Evolutionary conservation across 192 early-diverging fungal genomes (phyloP).

Genomic region (Polychytrium aggregatum): DNA sequence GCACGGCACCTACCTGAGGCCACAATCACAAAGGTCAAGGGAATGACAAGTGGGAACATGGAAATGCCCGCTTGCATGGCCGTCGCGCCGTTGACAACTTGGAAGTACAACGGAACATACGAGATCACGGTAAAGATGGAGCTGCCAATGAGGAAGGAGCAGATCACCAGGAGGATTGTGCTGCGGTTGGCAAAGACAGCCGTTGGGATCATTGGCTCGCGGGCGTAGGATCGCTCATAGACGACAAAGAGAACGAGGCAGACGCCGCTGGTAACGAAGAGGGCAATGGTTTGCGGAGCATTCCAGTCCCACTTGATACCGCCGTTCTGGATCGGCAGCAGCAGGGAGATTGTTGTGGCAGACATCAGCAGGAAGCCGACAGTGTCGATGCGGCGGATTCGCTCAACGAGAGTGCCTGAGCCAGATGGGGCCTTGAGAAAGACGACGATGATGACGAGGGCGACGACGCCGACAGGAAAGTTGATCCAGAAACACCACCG

Average conservation of each 20-base stretch:
- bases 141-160: conserved; percentile 27
- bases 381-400: conserved; percentile 50
- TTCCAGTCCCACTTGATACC: conserved; percentile 51
- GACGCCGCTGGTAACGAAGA: conserved; percentile 47
- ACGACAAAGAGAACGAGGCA: conserved; percentile 39
- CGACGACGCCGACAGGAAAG: conserved; percentile 56
- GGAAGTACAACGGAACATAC: conserved; percentile 69
- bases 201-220: conserved; percentile 61
- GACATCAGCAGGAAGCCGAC: conserved; percentile 34
- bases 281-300: conserved; percentile 39
- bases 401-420: conserved; percentile 27
- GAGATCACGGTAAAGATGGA: conserved; percentile 40
- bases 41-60: no score
- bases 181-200: conserved; percentile 42
- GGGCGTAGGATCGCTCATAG: conserved; percentile 50
- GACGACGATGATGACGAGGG: conserved; percentile 38
- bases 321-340: conserved; percentile 58
- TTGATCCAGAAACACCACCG: conserved; percentile 71
- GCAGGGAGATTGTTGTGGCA: conserved; percentile 32
- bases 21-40: conserved; percentile 55
- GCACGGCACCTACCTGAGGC: no score
- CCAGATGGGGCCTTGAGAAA: conserved; percentile 42
- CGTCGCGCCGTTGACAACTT: conserved; percentile 63
- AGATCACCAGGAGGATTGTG: conserved; percentile 11
- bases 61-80: conserved; percentile 68